A percentile compares a stretch with the other conserved stretches of the same genome.
Evolutionary conservation across 176 grass and related monocot genomes (phyloP).

Genomic region (Puya raimondii): DNA sequence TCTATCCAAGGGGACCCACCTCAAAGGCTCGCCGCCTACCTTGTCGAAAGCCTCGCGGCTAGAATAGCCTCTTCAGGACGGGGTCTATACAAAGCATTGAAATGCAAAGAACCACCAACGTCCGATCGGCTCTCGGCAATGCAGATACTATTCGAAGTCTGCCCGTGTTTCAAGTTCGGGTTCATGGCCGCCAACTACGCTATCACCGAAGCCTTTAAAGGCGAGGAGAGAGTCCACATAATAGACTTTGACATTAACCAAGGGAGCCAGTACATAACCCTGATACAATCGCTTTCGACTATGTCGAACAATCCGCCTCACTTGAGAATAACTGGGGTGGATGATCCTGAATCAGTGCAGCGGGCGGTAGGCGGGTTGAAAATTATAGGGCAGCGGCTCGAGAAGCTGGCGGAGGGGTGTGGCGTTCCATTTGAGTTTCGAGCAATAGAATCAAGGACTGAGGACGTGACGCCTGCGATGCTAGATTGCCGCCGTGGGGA

Average conservation of each 20-base stretch:
- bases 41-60: conserved; percentile 85
- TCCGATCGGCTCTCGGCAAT: conserved; percentile 90
- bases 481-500: conserved; percentile 67
- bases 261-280: conserved; percentile 85
- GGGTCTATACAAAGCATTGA: conserved; percentile 82
- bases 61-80: conserved; percentile 81
- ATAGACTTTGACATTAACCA: conserved; percentile 96
- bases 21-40: conserved; percentile 80
- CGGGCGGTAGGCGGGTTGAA: conserved; percentile 75
- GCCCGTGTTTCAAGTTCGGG: conserved; percentile 83
- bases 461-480: conserved; percentile 78
- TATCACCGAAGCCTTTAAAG: conserved; percentile 72
- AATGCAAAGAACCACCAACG: conserved; percentile 84
- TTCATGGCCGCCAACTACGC: conserved; percentile 96
- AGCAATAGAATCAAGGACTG: conserved; percentile 63
- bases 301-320: conserved; percentile 43
- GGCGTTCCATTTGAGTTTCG: conserved; percentile 72
- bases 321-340: conserved; percentile 88
- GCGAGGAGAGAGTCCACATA: conserved; percentile 82
- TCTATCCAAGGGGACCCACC: conserved; percentile 87
- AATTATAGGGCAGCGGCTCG: conserved; percentile 77
- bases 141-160: conserved; percentile 96
- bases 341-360: conserved; percentile 95
- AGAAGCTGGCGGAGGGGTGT: conserved; percentile 68
- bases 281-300: conserved; percentile 62